These are phyloP conservation scores for Colletotrichum filicis DNA, from an alignment of 2,329 filamentous ascomycete genomes.

Conservation along the genomic window DNA sequence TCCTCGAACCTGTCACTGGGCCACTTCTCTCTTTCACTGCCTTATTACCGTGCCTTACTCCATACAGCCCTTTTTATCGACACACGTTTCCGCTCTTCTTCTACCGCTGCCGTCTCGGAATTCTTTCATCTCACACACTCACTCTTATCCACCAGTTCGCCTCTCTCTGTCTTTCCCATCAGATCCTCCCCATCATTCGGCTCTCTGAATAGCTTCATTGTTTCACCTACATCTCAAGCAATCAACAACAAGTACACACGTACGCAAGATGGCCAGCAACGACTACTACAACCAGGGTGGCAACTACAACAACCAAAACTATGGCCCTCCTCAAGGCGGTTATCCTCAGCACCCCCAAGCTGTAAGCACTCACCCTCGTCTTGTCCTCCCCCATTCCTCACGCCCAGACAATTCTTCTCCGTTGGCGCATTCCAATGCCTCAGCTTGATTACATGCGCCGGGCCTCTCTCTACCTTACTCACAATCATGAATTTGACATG, in stretches of 20 bases:
- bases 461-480: not conserved
- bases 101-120: not conserved
- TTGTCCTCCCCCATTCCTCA: not conserved
- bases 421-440: not conserved
- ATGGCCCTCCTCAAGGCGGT: constrained; percentile 27
- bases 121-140: constrained; percentile 23
- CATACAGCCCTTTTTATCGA: constrained; percentile 24
- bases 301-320: constrained; percentile 39
- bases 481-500: not conserved
- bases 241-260: not conserved
- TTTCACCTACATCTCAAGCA: not conserved
- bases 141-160: not conserved
- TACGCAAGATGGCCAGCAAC: constrained; percentile 50
- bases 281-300: constrained; percentile 52
- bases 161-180: not conserved
- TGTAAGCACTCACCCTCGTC: constrained; percentile 42
- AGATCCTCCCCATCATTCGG: not conserved
- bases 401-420: not conserved
- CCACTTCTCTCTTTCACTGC: not conserved
- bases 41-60: too few relatives aligned
- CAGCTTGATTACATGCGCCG: not conserved
- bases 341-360: constrained; percentile 54
- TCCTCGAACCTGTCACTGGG: constrained; percentile 11
- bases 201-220: not conserved
- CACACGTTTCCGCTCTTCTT: constrained; percentile 16